These are phyloP conservation scores for Sapria himalayana DNA, from an alignment of 345 rosid species.

Conservation along the genomic window DNA sequence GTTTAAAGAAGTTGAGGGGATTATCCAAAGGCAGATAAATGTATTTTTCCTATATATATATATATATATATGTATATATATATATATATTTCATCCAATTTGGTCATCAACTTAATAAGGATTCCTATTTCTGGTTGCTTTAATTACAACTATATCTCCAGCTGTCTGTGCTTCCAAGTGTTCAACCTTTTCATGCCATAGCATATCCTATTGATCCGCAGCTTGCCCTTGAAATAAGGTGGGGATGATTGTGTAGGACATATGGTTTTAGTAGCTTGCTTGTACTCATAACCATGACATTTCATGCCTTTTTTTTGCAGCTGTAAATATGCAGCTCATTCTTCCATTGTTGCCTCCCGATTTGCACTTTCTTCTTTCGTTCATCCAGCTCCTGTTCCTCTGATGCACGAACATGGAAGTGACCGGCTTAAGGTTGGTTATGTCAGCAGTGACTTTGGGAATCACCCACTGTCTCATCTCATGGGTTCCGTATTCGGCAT, in stretches of 20 bases:
- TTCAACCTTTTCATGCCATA: conserved; percentile 97
- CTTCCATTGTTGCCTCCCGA: conserved; percentile 73
- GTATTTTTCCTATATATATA: conserved; percentile 13
- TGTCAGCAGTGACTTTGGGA: conserved; percentile 95
- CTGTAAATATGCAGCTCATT: conserved; percentile 88
- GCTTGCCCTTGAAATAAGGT: conserved; percentile 98
- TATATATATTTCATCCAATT: neutral
- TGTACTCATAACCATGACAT: neutral
- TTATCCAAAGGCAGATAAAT: conserved; percentile 68
- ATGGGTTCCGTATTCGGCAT: conserved; percentile 99
- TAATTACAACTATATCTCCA: conserved; percentile 12
- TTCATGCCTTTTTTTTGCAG: conserved; percentile 19
- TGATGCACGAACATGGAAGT: conserved; percentile 37
- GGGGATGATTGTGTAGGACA: too few relatives aligned
- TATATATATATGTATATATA: too few relatives aligned
- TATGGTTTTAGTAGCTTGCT: neutral
- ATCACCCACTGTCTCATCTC: conserved; percentile 93
- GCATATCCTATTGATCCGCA: conserved; percentile 91
- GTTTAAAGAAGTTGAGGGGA: conserved; percentile 74
- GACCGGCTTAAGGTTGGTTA: conserved; percentile 73
- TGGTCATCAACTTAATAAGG: neutral
- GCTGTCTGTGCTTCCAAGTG: conserved; percentile 88
- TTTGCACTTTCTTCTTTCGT: conserved; percentile 54
- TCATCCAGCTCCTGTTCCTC: conserved; percentile 45
- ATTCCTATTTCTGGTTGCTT: neutral